Conservation (phyloP, 176 grass and related monocot species). For the Aegilops umbellulata region DNA sequence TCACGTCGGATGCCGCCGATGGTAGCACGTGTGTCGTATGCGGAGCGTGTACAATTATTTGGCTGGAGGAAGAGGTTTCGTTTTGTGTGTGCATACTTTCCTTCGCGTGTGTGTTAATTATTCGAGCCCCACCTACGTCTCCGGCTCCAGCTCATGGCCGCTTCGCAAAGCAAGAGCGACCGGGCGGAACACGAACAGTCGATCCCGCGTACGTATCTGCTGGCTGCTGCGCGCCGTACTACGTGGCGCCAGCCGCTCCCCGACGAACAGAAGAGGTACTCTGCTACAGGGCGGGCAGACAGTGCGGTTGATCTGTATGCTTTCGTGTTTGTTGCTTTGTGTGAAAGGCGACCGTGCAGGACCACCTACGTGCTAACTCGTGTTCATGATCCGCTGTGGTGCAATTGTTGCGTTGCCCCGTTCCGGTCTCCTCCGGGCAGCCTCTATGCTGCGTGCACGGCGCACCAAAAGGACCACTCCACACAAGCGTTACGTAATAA, state of each 20-base stretch:
- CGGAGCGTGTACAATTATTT: too few relatives aligned
- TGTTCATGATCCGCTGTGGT: slow-evolving; percentile 20
- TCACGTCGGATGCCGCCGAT: too few relatives aligned
- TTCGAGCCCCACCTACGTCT: background rate
- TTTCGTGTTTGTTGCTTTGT: slow-evolving; percentile 35
- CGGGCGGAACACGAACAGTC: background rate
- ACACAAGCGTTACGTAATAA: background rate
- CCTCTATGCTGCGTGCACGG: background rate
- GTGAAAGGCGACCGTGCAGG: slow-evolving; percentile 35
- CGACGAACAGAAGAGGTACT: background rate
- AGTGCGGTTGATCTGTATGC: background rate
- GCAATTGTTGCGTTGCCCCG: slow-evolving; percentile 29
- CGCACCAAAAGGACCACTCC: slow-evolving; percentile 8
- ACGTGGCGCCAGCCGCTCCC: background rate
- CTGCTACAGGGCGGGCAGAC: background rate
- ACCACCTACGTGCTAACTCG: slow-evolving; percentile 4
- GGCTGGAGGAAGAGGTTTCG: too few relatives aligned
- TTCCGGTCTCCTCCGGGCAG: slow-evolving; percentile 26
- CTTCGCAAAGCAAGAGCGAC: background rate
- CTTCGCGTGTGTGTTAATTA: background rate
- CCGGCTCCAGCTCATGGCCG: background rate
- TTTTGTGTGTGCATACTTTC: too few relatives aligned
- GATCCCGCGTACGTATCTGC: too few relatives aligned
- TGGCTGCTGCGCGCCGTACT: background rate
- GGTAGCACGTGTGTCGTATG: too few relatives aligned